Percentiles rank a stretch among this genome's conserved stretches.
phyloP scores from a whole-genome alignment of 768 basidiomycete genomes.

The Macrolepiota albuminosa region DNA sequence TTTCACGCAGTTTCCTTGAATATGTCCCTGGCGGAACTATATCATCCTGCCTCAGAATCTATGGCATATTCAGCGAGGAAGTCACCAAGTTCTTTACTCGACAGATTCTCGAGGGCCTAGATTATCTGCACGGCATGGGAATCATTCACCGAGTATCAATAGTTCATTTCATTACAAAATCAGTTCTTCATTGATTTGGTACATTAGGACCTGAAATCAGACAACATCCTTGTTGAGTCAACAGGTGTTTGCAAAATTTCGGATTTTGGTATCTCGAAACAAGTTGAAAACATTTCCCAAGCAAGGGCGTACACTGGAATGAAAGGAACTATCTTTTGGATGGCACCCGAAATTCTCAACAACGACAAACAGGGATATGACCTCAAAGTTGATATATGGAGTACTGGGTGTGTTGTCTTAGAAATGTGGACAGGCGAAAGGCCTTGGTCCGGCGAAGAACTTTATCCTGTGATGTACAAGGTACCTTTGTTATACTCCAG shows the following conservation, averaged over 20 bases:
- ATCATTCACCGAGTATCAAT: conserved; percentile 75
- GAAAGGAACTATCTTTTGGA: conserved; percentile 93
- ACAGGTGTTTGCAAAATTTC: conserved; percentile 89
- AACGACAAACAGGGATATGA: conserved; percentile 75
- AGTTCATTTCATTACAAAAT: background rate
- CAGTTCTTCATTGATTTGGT: conserved; percentile 2
- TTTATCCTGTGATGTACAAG: conserved; percentile 71
- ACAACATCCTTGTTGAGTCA: conserved; percentile 89
- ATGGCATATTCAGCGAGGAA: conserved; percentile 79
- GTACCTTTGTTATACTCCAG: conserved; percentile 31
- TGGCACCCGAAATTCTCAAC: conserved; percentile 86
- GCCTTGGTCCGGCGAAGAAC: conserved; percentile 78
- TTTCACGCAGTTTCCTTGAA: conserved; percentile 72
- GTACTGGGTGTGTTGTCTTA: conserved; percentile 85
- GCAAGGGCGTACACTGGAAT: conserved; percentile 69
- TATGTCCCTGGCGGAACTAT: conserved; percentile 97
- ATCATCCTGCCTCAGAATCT: conserved; percentile 66
- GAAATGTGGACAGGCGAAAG: conserved; percentile 96
- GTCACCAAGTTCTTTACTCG: conserved; percentile 81
- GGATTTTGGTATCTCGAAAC: conserved; percentile 96
- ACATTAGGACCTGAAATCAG: conserved; percentile 81
- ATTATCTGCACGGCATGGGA: conserved; percentile 79
- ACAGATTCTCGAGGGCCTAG: conserved; percentile 83
- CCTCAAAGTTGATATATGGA: conserved; percentile 96
- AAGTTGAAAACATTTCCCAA: conserved; percentile 59